Conservation (phyloP, 1,139 yeast genomes). For the Protomyces macrosporus region DNA sequence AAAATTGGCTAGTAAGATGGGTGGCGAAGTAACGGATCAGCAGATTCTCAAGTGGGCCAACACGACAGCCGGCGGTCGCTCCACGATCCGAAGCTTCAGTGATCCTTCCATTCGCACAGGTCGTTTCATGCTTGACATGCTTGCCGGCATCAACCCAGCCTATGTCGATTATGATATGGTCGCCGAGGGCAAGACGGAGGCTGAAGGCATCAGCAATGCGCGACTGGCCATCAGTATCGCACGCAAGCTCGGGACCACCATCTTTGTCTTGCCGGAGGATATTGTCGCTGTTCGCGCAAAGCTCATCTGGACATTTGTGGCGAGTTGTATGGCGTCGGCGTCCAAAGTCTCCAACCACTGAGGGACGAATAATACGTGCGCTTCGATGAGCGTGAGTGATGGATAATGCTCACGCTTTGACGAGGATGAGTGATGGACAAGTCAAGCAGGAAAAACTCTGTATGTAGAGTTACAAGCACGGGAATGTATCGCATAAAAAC, state of each 20-base stretch:
- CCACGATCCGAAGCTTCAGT: constrained; percentile 71
- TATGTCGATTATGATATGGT: constrained; percentile 94
- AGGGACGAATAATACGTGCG: too few species aligned
- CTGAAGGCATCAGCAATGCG: constrained; percentile 81
- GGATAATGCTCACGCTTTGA: too few species aligned
- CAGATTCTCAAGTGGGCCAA: constrained; percentile 96
- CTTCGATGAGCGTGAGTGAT: too few species aligned
- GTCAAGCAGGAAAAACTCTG: too few species aligned
- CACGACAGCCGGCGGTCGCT: constrained; percentile 62
- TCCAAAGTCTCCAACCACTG: neutral
- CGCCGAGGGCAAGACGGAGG: constrained; percentile 68
- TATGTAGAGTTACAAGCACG: too few species aligned
- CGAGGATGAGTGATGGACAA: too few species aligned
- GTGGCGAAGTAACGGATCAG: constrained; percentile 67
- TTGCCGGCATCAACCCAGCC: constrained; percentile 92
- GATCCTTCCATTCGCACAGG: constrained; percentile 73
- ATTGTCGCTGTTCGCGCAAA: constrained; percentile 92
- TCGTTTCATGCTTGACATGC: constrained; percentile 77
- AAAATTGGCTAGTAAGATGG: constrained; percentile 58
- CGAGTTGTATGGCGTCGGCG: constrained; percentile 65
- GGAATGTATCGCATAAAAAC: too few species aligned
- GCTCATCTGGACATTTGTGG: constrained; percentile 87
- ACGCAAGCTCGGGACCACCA: constrained; percentile 93
- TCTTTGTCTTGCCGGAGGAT: constrained; percentile 99
- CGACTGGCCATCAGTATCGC: constrained; percentile 96